Conservation (phyloP, 2,329 filamentous ascomycete genomes). For the Claviceps quebecensis region DNA sequence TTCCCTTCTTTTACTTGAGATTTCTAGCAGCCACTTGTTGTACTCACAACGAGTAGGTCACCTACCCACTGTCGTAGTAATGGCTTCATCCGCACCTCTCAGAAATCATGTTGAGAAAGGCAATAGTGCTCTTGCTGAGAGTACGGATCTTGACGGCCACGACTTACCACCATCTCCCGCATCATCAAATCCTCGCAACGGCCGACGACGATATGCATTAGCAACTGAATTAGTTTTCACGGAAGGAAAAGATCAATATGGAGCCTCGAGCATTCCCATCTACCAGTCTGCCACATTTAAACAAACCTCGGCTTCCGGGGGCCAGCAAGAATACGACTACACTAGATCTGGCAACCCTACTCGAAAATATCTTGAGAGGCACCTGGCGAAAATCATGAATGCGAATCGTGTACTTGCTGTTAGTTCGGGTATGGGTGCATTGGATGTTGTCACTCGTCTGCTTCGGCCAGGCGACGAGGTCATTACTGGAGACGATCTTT, state of each 20-base stretch:
- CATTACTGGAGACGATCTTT: conserved; percentile 90
- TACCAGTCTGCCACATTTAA: conserved; percentile 99
- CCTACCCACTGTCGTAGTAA: neutral
- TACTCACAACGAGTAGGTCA: neutral
- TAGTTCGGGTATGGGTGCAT: conserved; percentile 90
- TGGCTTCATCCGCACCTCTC: neutral
- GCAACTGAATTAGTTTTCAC: conserved; percentile 96
- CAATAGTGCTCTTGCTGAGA: conserved; percentile 21
- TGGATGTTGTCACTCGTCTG: conserved; percentile 89
- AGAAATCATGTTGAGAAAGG: neutral
- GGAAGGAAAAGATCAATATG: conserved; percentile 92
- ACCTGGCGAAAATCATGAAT: conserved; percentile 98
- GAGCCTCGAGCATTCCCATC: conserved; percentile 88
- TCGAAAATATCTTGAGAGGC: conserved; percentile 85
- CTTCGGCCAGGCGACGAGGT: conserved; percentile 91
- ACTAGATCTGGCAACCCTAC: conserved; percentile 96
- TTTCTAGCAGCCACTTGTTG: neutral
- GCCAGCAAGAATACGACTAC: conserved; percentile 88
- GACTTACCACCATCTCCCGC: conserved; percentile 82
- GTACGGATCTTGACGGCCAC: conserved; percentile 70
- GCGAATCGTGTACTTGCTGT: conserved; percentile 83
- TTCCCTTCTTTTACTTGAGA: neutral
- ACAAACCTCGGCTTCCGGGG: conserved; percentile 65
- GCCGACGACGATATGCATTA: conserved; percentile 72
- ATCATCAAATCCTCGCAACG: conserved; percentile 76